phyloP scores from a whole-genome alignment of 768 basidiomycete genomes.

The Agrocybe praecox region DNA sequence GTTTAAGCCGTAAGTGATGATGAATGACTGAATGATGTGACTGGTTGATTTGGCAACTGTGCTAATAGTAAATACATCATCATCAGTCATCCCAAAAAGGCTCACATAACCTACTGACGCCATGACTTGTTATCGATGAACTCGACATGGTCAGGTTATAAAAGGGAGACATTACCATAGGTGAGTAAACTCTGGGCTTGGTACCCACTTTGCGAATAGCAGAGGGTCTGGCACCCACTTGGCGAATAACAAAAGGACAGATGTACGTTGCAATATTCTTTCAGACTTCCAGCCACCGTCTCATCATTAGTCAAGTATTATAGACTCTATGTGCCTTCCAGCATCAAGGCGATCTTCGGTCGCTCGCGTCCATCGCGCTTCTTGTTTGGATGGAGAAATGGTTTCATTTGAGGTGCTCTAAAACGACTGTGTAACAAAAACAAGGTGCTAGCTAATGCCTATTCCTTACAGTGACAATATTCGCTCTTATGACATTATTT shows the following conservation, averaged over 20 bases:
- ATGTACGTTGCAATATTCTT: too few species aligned
- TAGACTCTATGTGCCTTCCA: constrained; percentile 45
- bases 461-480: constrained; percentile 10
- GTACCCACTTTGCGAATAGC: too few species aligned
- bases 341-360: constrained; percentile 55
- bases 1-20: constrained; percentile 26
- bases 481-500: constrained; percentile 54
- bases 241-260: too few species aligned
- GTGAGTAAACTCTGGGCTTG: too few species aligned
- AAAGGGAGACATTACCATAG: constrained; percentile 5
- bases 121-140: too few species aligned
- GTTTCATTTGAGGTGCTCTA: constrained; percentile 52
- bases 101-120: too few species aligned
- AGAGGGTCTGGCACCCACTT: too few species aligned
- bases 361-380: constrained; percentile 79
- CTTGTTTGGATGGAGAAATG: constrained; percentile 58
- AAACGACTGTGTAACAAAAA: too few species aligned
- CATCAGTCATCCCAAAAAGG: constrained; percentile 21
- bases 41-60: constrained; percentile 21
- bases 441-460: neutral
- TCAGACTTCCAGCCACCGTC: too few species aligned
- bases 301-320: too few species aligned
- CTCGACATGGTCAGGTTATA: too few species aligned
- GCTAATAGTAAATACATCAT: constrained; percentile 4
- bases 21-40: constrained; percentile 14